Percentiles rank a stretch among this genome's conserved stretches.
Conservation (phyloP, 2,329 filamentous ascomycete species). For the Microthyrium microscopicum region DNA sequence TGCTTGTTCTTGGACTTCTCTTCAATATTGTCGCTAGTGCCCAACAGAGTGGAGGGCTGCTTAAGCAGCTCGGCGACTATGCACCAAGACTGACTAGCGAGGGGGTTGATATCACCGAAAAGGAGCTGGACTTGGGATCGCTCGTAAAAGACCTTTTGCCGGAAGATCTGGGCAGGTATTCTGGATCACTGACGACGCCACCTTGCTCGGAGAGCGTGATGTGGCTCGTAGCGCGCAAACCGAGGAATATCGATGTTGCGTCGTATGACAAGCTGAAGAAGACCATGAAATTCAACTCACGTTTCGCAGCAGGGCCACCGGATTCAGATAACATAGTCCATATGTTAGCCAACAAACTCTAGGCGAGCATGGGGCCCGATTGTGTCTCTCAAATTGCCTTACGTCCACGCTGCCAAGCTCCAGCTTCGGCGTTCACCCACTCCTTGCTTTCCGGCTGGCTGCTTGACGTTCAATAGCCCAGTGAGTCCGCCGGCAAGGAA, state of each 20-base stretch:
- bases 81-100: too few relatives aligned
- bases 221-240: slow-evolving; percentile 35
- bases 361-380: too few relatives aligned
- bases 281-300: slow-evolving; percentile 39
- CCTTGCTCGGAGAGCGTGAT: slow-evolving; percentile 41
- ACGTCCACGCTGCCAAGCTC: too few relatives aligned
- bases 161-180: slow-evolving; percentile 32
- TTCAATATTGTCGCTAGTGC: slow-evolving; percentile 22
- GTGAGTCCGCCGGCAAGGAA: slow-evolving; percentile 51
- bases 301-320: too few relatives aligned
- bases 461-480: slow-evolving; percentile 30
- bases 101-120: too few relatives aligned
- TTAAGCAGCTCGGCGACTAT: background rate
- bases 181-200: slow-evolving; percentile 44
- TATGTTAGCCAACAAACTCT: too few relatives aligned
- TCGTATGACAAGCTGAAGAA: slow-evolving; percentile 36
- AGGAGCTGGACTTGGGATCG: slow-evolving; percentile 25
- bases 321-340: too few relatives aligned
- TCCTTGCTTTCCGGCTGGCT: too few relatives aligned
- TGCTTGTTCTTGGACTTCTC: slow-evolving; percentile 23
- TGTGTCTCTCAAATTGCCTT: too few relatives aligned
- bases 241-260: slow-evolving; percentile 29
- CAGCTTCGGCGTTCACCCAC: too few relatives aligned
- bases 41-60: background rate
- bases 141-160: slow-evolving; percentile 22